phyloP scores from a whole-genome alignment of 169 alveolate genomes.

The Blepharisma undulans region DNA sequence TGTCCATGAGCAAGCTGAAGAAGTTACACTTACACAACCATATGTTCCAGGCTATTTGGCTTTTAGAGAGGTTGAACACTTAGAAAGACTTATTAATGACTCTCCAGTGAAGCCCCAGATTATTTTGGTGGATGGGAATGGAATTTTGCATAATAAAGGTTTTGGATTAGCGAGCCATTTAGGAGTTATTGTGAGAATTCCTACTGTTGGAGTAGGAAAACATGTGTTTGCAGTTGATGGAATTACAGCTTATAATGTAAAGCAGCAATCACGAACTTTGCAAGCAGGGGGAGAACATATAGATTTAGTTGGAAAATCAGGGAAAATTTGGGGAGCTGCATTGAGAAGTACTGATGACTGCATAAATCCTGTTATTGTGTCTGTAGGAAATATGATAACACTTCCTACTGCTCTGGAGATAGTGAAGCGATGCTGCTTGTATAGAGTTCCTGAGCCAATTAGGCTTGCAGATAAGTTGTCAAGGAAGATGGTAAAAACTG shows the following conservation, averaged over 20 bases:
- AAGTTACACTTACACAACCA: constrained; percentile 73
- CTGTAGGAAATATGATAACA: constrained; percentile 76
- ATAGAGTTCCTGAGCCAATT: constrained; percentile 85
- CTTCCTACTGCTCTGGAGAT: constrained; percentile 67
- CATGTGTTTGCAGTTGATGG: constrained; percentile 86
- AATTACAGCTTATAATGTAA: constrained; percentile 64
- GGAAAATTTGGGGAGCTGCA: constrained; percentile 83
- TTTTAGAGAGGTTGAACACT: constrained; percentile 85
- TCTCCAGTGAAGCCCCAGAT: constrained; percentile 76
- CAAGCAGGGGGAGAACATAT: constrained; percentile 68
- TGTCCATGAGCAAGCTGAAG: constrained; percentile 73
- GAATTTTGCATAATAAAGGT: constrained; percentile 79
- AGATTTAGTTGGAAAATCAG: constrained; percentile 72
- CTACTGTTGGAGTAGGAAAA: constrained; percentile 84
- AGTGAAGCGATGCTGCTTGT: constrained; percentile 60
- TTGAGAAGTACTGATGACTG: constrained; percentile 62
- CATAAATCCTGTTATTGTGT: constrained; percentile 75
- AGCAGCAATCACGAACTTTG: constrained; percentile 53
- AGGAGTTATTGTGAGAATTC: constrained; percentile 79
- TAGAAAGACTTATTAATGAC: constrained; percentile 59
- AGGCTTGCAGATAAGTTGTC: constrained; percentile 72
- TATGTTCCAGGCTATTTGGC: constrained; percentile 90
- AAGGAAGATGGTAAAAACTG: constrained; percentile 21
- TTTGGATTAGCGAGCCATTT: constrained; percentile 89
- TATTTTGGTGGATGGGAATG: constrained; percentile 87